Conservation (phyloP, 768 basidiomycete genomes). For the Calocera viscosa region DNA sequence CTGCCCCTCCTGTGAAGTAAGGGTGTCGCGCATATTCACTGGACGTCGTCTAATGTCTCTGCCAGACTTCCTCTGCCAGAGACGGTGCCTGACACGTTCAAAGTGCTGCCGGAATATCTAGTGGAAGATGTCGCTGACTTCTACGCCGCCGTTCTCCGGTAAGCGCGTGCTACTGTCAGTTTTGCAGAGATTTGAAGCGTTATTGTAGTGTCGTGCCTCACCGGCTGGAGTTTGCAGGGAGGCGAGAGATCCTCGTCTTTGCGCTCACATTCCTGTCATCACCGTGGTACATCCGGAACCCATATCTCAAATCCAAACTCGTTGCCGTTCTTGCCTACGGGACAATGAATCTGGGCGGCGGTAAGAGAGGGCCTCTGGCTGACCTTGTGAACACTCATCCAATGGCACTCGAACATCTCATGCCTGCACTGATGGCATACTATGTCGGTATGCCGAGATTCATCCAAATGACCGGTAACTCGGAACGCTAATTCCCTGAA, state of each 20-base stretch:
- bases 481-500: slow-evolving; percentile 9
- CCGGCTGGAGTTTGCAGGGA: slow-evolving; percentile 71
- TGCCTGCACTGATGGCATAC: slow-evolving; percentile 84
- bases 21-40: slow-evolving; percentile 22
- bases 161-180: slow-evolving; percentile 22
- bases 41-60: not conserved
- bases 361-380: slow-evolving; percentile 62
- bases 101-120: slow-evolving; percentile 84
- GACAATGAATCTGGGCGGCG: slow-evolving; percentile 48
- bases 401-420: slow-evolving; percentile 74
- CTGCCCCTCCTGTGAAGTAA: slow-evolving; percentile 52
- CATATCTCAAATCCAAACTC: slow-evolving; percentile 91
- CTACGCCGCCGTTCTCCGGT: slow-evolving; percentile 73
- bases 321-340: slow-evolving; percentile 60
- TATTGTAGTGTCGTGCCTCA: slow-evolving; percentile 48
- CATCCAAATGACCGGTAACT: not conserved
- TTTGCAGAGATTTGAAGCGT: not conserved
- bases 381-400: slow-evolving; percentile 73
- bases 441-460: slow-evolving; percentile 60
- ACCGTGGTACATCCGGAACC: slow-evolving; percentile 98
- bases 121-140: slow-evolving; percentile 90
- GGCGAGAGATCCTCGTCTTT: slow-evolving; percentile 76
- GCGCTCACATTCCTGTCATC: slow-evolving; percentile 82
- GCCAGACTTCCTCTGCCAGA: slow-evolving; percentile 68
- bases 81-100: slow-evolving; percentile 74